These are phyloP conservation scores for Fraxinus paxiana DNA, from an alignment of 305 asterid species.

Conservation along the genomic window DNA sequence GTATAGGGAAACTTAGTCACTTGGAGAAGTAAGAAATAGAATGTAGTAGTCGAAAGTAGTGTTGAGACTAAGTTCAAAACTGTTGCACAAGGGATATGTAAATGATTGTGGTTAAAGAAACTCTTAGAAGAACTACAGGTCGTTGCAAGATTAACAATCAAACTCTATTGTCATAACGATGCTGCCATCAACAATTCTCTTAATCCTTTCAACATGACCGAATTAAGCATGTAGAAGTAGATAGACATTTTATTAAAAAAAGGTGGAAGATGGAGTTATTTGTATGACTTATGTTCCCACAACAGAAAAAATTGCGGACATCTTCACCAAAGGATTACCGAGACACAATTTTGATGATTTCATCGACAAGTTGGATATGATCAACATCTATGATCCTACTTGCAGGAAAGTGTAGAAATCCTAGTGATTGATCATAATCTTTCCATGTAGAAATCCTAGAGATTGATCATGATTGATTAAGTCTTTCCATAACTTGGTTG, in stretches of 20 bases:
- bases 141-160: neutral
- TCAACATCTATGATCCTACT: neutral
- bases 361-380: too few species aligned
- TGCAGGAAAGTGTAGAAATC: neutral
- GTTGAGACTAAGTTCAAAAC: neutral
- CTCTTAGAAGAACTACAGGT: neutral
- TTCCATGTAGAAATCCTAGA: too few species aligned
- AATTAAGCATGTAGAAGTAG: neutral
- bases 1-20: neutral
- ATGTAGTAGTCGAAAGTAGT: neutral
- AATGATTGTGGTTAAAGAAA: neutral
- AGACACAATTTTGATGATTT: neutral
- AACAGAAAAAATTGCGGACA: neutral
- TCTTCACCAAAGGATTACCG: neutral
- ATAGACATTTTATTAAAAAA: neutral
- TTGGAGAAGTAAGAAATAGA: neutral
- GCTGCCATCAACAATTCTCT: neutral
- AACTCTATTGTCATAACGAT: neutral
- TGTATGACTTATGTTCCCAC: neutral
- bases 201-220: neutral
- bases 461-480: too few species aligned
- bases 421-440: too few species aligned
- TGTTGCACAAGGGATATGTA: neutral
- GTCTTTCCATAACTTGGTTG: too few species aligned
- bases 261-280: neutral